phyloP scores from a whole-genome alignment of 2,329 filamentous ascomycete genomes.

The Akanthomyces dipterigenus region DNA sequence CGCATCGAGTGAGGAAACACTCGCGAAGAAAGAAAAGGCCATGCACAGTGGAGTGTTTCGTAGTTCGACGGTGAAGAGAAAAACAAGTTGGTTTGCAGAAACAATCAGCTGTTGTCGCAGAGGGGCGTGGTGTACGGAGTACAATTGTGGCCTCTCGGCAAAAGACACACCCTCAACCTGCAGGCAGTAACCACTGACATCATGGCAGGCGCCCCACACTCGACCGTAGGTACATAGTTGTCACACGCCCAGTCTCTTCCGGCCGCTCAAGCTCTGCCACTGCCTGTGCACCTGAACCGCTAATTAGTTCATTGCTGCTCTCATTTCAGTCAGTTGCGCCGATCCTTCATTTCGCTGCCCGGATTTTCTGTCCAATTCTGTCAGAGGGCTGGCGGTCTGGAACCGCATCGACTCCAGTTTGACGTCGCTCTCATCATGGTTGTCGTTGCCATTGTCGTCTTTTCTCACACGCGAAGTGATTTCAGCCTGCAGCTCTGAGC shows the following conservation, averaged over 20 bases:
- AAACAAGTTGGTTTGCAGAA: background rate
- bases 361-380: background rate
- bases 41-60: too few species aligned
- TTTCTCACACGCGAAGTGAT: background rate
- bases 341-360: slow-evolving; percentile 2
- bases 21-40: too few species aligned
- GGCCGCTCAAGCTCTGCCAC: background rate
- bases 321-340: background rate
- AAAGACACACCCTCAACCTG: background rate
- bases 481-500: background rate
- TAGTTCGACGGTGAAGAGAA: background rate
- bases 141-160: background rate
- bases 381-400: background rate
- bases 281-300: background rate
- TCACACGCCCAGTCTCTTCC: too few species aligned
- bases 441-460: background rate
- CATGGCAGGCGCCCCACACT: background rate
- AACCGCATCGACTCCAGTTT: background rate
- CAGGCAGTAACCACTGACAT: slow-evolving; percentile 7
- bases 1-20: too few species aligned
- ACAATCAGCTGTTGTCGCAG: background rate
- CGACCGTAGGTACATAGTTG: too few species aligned
- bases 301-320: too few species aligned
- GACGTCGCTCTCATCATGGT: background rate
- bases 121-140: background rate